Conservation (phyloP, 108 stramenopile species). For the Stephanodiscus triporus region DNA sequence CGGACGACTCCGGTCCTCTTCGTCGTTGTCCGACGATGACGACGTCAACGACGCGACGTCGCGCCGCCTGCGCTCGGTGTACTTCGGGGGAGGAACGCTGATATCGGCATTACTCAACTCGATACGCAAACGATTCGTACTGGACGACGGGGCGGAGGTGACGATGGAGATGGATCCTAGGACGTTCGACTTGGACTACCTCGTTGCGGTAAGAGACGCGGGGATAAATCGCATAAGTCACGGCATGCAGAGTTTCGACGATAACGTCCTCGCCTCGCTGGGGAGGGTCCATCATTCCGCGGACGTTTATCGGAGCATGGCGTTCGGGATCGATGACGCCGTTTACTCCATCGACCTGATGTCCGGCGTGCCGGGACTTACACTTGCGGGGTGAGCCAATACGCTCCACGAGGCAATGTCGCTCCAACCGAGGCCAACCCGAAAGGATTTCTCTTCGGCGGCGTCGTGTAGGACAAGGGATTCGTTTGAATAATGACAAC, state of each 20-base stretch:
- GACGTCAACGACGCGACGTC: too few relatives aligned
- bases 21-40: too few relatives aligned
- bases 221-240: conserved; percentile 92
- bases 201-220: conserved; percentile 58
- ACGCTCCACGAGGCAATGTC: conserved; percentile 64
- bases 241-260: conserved; percentile 92
- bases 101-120: conserved; percentile 60
- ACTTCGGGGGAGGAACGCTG: conserved; percentile 96
- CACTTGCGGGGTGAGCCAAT: conserved; percentile 70
- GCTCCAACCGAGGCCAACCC: conserved; percentile 49
- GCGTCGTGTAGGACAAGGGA: too few relatives aligned
- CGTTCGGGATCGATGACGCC: conserved; percentile 47
- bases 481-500: too few relatives aligned
- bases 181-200: conserved; percentile 66
- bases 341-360: conserved; percentile 90
- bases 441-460: too few relatives aligned
- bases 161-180: conserved; percentile 98
- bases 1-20: not conserved
- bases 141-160: conserved; percentile 72
- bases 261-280: conserved; percentile 65
- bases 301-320: conserved; percentile 74
- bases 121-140: conserved; percentile 45
- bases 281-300: conserved; percentile 83
- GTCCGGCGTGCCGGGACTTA: conserved; percentile 85
- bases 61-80: conserved; percentile 78